Conservation (phyloP, 2,329 filamentous ascomycete genomes). For the Monosporascus sp. region DNA sequence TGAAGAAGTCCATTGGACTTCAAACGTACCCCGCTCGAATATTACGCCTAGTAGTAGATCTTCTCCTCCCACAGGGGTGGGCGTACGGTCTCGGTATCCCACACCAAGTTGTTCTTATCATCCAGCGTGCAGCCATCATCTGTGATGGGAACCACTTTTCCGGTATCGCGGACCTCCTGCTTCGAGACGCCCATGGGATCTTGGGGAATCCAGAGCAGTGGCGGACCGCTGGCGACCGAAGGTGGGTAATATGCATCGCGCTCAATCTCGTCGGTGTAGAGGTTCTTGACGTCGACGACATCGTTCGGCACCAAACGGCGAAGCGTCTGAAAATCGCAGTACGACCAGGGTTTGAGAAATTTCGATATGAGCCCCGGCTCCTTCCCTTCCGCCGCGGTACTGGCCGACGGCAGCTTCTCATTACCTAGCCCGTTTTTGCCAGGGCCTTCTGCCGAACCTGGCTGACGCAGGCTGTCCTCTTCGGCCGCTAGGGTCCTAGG, state of each 20-base stretch:
- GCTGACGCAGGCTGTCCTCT: conserved; percentile 30
- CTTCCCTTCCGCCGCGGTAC: conserved; percentile 28
- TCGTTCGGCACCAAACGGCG: conserved; percentile 62
- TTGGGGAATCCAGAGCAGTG: conserved; percentile 78
- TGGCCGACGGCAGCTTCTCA: conserved; percentile 16
- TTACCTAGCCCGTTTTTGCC: conserved; percentile 5
- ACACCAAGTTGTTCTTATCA: conserved; percentile 53
- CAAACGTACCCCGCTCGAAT: no score
- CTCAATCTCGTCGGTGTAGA: conserved; percentile 58
- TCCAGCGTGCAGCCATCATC: conserved; percentile 69
- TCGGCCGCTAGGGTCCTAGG: conserved; percentile 62
- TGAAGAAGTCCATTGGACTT: no score
- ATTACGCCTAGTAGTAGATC: conserved; percentile 23
- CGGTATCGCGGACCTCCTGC: conserved; percentile 71
- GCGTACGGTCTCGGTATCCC: conserved; percentile 27
- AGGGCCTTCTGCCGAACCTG: conserved; percentile 4
- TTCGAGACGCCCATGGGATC: conserved; percentile 68
- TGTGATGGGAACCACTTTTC: conserved; percentile 68
- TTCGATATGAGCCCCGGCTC: conserved; percentile 55
- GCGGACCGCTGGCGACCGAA: conserved; percentile 54
- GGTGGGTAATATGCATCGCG: conserved; percentile 70
- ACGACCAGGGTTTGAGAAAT: conserved; percentile 74
- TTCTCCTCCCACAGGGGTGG: conserved; percentile 30
- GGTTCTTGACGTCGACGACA: conserved; percentile 39
- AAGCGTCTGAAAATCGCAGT: conserved; percentile 66